Conservation (phyloP, 176 grass and related monocot genomes). For the Zizania latifolia region DNA sequence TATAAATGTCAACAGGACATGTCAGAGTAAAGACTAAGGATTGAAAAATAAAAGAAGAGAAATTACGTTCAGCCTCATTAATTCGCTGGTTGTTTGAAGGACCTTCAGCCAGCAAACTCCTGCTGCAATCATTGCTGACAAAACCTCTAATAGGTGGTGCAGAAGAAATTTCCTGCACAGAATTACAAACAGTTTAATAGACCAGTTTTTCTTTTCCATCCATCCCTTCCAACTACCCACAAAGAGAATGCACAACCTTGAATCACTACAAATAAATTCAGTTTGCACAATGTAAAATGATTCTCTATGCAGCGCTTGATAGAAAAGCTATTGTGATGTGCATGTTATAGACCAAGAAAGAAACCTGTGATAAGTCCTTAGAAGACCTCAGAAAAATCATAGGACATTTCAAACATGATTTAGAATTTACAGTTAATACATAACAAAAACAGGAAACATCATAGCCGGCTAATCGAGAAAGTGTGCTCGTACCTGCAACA, state of each 20-base stretch:
- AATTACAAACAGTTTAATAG: background rate
- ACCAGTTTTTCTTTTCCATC: background rate
- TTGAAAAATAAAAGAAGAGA: background rate
- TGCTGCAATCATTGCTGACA: slow-evolving; percentile 1
- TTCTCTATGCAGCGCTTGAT: background rate
- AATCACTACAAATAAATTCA: background rate
- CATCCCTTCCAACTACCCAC: background rate
- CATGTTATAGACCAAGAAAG: slow-evolving; percentile 3
- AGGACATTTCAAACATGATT: background rate
- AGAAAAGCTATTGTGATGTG: background rate
- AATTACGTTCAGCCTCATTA: background rate
- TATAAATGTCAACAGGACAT: too few species aligned
- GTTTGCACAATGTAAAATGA: background rate
- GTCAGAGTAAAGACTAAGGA: background rate
- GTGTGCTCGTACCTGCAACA: slow-evolving; percentile 31
- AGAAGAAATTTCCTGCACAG: slow-evolving; percentile 37
- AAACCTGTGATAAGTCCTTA: background rate
- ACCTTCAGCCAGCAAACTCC: slow-evolving; percentile 13
- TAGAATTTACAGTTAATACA: background rate
- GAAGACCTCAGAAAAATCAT: background rate
- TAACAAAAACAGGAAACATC: background rate
- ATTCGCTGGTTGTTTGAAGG: background rate
- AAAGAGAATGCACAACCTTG: background rate
- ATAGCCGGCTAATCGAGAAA: slow-evolving; percentile 12
- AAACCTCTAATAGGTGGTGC: slow-evolving; percentile 38